These are phyloP conservation scores for Kwoniella europaea DNA, from an alignment of 768 basidiomycete species.

Conservation along the genomic window DNA sequence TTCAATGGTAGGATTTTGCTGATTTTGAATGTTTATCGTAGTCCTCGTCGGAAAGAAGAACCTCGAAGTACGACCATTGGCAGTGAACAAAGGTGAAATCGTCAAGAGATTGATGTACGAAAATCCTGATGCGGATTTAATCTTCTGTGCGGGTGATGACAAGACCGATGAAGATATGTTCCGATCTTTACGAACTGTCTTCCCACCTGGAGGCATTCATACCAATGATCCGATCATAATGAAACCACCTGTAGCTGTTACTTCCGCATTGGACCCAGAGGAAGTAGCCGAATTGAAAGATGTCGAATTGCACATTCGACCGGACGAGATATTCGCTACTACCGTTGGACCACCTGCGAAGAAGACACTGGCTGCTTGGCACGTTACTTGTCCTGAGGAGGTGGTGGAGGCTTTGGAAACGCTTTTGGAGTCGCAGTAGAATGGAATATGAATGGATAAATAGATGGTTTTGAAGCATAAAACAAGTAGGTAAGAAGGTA, in stretches of 20 bases:
- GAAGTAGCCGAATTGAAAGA: conserved; percentile 55
- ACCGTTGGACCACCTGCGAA: conserved; percentile 87
- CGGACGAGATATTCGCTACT: conserved; percentile 83
- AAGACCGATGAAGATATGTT: conserved; percentile 99
- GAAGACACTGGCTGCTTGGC: conserved; percentile 88
- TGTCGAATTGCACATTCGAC: conserved; percentile 69
- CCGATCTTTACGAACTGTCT: conserved; percentile 74
- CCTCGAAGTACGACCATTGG: conserved; percentile 91
- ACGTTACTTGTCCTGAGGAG: conserved; percentile 85
- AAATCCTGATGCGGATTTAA: conserved; percentile 90
- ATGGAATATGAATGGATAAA: no score
- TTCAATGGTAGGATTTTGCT: no score
- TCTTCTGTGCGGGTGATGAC: conserved; percentile 98
- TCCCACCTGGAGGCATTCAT: conserved; percentile 59
- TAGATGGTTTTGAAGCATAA: neutral
- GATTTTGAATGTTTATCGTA: conserved; percentile 43
- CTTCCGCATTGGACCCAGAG: conserved; percentile 57
- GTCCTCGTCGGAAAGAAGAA: conserved; percentile 99
- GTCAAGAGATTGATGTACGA: conserved; percentile 91
- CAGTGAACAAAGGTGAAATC: conserved; percentile 98
- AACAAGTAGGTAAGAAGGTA: neutral
- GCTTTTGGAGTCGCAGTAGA: conserved; percentile 30
- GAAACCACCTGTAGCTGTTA: conserved; percentile 63
- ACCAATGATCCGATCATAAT: conserved; percentile 59
- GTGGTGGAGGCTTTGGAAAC: conserved; percentile 74